Base-by-base conservation (phyloP, 2,329 filamentous ascomycete genomes). In the Ciborinia camelliae region DNA sequence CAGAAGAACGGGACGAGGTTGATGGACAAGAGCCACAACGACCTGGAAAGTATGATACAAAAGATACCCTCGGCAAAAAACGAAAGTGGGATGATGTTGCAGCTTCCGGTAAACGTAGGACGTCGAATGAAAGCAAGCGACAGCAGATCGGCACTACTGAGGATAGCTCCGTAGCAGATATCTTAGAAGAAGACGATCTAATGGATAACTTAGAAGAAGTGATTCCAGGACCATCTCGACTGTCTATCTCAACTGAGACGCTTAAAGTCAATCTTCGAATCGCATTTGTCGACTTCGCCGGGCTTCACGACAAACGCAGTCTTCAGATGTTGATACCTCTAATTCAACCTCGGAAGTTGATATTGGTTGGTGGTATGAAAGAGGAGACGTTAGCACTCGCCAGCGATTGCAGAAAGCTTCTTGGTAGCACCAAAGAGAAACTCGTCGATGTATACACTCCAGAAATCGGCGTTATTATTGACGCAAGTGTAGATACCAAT, bases 401-500 rank as follows among this genome's bases (percentile, higher is more conserved):
- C 1, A 82, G 85, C 10, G 92, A 96, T 76, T 96, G 92, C 76
- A 86, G 88, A 66, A 87, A 87, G 71, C 80, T 92, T 0, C 79
- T 88, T 41, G 79, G 77, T 15, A 79, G 80, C 15, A 74, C 76
- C 1, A 77, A 76, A 7, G 79, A 79, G 50, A 80, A 82, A 45
- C 83, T 69, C 5, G 65, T 86, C 43, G 88, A 93, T 68, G 91
- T 99, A 6, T 94, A 94, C 74, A 92, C 91, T 0, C 95, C 95
- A 1, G 77, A 80, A 12, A 81, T 91, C n/a, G 92, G 92, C 30
- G 81, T 84, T 41, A 80, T 82, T 18, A 83, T 99, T 50, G 89
- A 99, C 76, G 95, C 94, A 15, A 97, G 93, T 73, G 94, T 98
- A 50, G 95, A 99, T 75, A 98, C 94, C 6, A 97, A 98, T 75